Percentiles rank a stretch among this genome's conserved stretches.
phyloP scores from a whole-genome alignment of 2,329 filamentous ascomycete genomes.

The Pseudocercospora macadamiae region DNA sequence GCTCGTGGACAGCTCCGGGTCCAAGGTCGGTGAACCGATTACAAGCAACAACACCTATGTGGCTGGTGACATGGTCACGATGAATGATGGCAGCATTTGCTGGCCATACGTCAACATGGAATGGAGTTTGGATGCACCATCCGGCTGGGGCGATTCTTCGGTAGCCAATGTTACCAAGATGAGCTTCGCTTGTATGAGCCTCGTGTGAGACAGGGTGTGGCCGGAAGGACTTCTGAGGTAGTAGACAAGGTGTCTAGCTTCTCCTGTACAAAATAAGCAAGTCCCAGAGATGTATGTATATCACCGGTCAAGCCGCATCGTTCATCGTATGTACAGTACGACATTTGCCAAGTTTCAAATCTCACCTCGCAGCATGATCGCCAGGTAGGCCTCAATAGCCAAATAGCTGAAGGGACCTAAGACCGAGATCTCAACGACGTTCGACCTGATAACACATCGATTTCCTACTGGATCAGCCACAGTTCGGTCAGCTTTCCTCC shows the following conservation, averaged over 20 bases:
- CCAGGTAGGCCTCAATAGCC: neutral
- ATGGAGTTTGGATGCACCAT: slow-evolving; percentile 50
- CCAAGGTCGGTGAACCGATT: slow-evolving; percentile 56
- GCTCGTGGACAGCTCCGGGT: slow-evolving; percentile 55
- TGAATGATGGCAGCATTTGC: slow-evolving; percentile 61
- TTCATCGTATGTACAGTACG: too few relatives aligned
- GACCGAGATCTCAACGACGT: neutral
- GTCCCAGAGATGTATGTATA: too few relatives aligned
- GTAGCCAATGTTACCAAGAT: slow-evolving; percentile 45
- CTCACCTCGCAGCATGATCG: neutral
- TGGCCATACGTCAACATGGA: slow-evolving; percentile 64
- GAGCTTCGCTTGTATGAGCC: slow-evolving; percentile 57
- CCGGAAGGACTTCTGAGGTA: neutral
- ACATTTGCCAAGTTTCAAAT: too few relatives aligned
- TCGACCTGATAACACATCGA: neutral
- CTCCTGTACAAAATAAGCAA: too few relatives aligned
- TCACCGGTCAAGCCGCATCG: too few relatives aligned
- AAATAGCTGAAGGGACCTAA: neutral
- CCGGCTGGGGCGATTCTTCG: slow-evolving; percentile 23
- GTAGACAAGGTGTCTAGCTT: too few relatives aligned
- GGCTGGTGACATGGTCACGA: slow-evolving; percentile 65
- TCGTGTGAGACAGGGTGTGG: neutral
- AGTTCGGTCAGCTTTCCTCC: too few relatives aligned
- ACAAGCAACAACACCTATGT: slow-evolving; percentile 59
- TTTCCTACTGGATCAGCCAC: too few relatives aligned